Evolutionary conservation across 1,284 basidiomycete genomes (phyloP), one percentile per base, ranked within the genome.

Genomic region (Stereum hirsutum): DNA sequence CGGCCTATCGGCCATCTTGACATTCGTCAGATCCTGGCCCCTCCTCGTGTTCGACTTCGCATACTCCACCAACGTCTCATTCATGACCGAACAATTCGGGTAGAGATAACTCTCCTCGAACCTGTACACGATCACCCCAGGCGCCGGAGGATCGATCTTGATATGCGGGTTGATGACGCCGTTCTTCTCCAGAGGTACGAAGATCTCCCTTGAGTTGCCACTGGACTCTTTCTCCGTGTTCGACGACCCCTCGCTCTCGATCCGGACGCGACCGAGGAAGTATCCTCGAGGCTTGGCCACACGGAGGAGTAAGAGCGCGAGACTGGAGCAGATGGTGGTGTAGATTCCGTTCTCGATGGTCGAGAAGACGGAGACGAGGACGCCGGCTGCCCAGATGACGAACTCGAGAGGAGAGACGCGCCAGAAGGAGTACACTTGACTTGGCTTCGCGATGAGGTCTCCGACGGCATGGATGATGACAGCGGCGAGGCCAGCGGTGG

Each of bases 391-490:
- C 77, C 89, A 99, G 60, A 99, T 98, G 56, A 95, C 32, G 63
- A 89, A 92, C 62, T 99, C 95, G 43, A 97, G 65, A 0, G 96
- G 95, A 2, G 88, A 90, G 31, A 97, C 84, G 26, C 89, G 80
- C 94, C 94, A 98, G 74, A 87, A 98, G 19, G 76, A 74, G 64
- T 86, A 96, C n/a, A 88, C 81, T 59, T 94, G 87, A 43, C 76
- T 66, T 2, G 93, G 95, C 1, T 85, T 81, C 10, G 92, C 85
- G 44, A 99, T 85, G 44, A 99, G 75, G 64, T 96, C 92, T 6
- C 84, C 86, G 27, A 99, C 91, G 39, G 91, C 91, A 59, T 96
- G 93, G 54, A 98, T 96, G 62, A 99, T 97, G 53, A 98, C 80
- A 20, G 94, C 95, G 5, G 89, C 84, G 7, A 99, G 77, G 20